Conservation (phyloP, 768 basidiomycete species). For the Nidula microcarpa region DNA sequence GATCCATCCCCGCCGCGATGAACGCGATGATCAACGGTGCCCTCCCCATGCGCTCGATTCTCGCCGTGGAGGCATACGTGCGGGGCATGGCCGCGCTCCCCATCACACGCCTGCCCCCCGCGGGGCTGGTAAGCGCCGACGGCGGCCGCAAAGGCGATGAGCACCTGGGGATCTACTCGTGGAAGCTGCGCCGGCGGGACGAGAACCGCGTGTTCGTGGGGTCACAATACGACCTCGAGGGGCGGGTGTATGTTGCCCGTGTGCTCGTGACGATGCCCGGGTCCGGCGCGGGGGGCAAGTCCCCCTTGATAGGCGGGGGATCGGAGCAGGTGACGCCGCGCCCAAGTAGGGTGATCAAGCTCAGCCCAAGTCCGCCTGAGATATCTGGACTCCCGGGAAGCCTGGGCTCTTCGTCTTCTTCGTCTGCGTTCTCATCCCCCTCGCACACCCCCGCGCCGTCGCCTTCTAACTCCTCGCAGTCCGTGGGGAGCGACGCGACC, state of each 20-base stretch:
- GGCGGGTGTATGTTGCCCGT: slow-evolving; percentile 46
- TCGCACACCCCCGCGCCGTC: not conserved
- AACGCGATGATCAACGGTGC: slow-evolving; percentile 83
- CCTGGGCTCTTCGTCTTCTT: not conserved
- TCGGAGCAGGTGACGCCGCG: not conserved
- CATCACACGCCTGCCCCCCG: slow-evolving; percentile 63
- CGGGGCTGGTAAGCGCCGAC: slow-evolving; percentile 56
- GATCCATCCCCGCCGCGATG: slow-evolving; percentile 78
- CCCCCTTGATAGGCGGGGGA: not conserved
- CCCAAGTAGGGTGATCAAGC: slow-evolving; percentile 25
- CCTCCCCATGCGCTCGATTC: slow-evolving; percentile 60
- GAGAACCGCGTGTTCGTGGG: slow-evolving; percentile 53
- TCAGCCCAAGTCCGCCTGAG: slow-evolving; percentile 19
- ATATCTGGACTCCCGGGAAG: not conserved
- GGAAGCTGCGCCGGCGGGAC: slow-evolving; percentile 62
- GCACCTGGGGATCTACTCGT: slow-evolving; percentile 37
- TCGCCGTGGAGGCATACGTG: slow-evolving; percentile 71
- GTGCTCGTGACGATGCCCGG: slow-evolving; percentile 36
- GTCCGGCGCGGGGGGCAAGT: slow-evolving; percentile 6
- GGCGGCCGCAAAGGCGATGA: slow-evolving; percentile 37
- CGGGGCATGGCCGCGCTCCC: slow-evolving; percentile 64
- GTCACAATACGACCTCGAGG: slow-evolving; percentile 48
- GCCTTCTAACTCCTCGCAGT: not conserved
- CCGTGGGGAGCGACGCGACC: no score
- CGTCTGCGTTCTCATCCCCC: not conserved